Percentiles rank a stretch among this genome's conserved stretches.
Evolutionary conservation across 2,329 filamentous ascomycete species (phyloP).

Genomic region (Hypoxylon sp.): DNA sequence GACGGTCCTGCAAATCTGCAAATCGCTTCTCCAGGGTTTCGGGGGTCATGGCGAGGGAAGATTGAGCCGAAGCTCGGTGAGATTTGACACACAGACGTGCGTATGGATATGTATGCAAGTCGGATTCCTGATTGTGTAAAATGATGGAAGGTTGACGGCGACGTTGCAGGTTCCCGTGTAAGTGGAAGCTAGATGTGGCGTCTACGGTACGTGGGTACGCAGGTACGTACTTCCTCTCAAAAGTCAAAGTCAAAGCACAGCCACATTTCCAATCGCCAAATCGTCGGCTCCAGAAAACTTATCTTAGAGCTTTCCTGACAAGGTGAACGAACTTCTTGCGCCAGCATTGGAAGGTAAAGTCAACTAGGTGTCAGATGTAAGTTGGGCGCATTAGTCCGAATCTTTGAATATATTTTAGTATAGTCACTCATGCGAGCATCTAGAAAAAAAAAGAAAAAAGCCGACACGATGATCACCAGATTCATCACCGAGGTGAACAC

Average conservation of each 20-base stretch:
- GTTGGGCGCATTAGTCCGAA: background rate
- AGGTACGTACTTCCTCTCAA: too few relatives aligned
- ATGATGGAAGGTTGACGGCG: conserved; percentile 19
- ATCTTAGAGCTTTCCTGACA: too few relatives aligned
- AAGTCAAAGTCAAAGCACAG: too few relatives aligned
- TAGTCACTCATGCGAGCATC: background rate
- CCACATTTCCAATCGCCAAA: conserved; percentile 13
- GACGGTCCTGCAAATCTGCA: conserved; percentile 66
- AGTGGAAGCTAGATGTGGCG: conserved; percentile 5
- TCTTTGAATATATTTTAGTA: background rate
- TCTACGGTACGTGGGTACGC: too few relatives aligned
- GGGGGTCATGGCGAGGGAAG: conserved; percentile 58
- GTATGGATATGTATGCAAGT: too few relatives aligned
- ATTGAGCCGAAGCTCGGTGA: conserved; percentile 14
- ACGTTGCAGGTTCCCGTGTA: conserved; percentile 28
- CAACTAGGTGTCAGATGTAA: conserved; percentile 16
- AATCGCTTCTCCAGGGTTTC: conserved; percentile 70
- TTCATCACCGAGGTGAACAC: conserved; percentile 88
- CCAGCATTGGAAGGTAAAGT: conserved; percentile 7
- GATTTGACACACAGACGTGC: background rate
- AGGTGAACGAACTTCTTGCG: conserved; percentile 2
- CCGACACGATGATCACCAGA: conserved; percentile 76
- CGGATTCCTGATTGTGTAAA: too few relatives aligned
- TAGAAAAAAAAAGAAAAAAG: too few relatives aligned
- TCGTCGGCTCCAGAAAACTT: conserved; percentile 28